Conservation (phyloP, 257 asterid genomes). For the Eustoma russellianum region DNA sequence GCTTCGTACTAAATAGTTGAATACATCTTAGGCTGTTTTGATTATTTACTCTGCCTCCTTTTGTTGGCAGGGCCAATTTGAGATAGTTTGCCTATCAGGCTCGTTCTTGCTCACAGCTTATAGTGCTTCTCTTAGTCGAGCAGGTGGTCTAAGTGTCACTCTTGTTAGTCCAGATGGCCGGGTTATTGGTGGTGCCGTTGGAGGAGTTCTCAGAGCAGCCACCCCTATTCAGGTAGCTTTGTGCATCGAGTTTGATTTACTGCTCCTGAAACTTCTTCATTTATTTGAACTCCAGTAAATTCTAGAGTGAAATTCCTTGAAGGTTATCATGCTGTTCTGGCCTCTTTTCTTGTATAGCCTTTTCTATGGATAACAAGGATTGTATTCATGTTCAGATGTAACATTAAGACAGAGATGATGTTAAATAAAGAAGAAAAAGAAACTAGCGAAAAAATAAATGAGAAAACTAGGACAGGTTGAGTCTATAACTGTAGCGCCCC, state of each 20-base stretch:
- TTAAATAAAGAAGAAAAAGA: too few relatives aligned
- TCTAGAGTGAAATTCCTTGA: background rate
- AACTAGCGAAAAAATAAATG: too few relatives aligned
- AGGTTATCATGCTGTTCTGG: background rate
- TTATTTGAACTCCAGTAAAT: too few relatives aligned
- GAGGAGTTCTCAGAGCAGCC: slow-evolving; percentile 80
- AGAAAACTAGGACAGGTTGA: too few relatives aligned
- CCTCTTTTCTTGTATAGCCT: background rate
- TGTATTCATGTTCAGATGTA: too few relatives aligned
- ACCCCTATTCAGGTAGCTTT: slow-evolving; percentile 61
- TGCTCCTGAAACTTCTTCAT: too few relatives aligned
- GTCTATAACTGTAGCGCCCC: too few relatives aligned
- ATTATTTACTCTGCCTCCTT: background rate
- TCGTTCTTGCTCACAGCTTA: slow-evolving; percentile 44
- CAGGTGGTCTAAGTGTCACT: slow-evolving; percentile 55
- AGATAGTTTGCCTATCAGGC: slow-evolving; percentile 64
- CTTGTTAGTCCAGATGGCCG: slow-evolving; percentile 83
- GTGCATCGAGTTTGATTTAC: too few relatives aligned
- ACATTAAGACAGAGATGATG: too few relatives aligned
- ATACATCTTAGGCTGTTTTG: too few relatives aligned
- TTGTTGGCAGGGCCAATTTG: slow-evolving; percentile 61
- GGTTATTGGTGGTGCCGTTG: slow-evolving; percentile 77
- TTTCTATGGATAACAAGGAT: background rate
- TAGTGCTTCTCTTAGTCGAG: slow-evolving; percentile 38
- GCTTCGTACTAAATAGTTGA: too few relatives aligned